These are phyloP conservation scores for Cordyceps pruinosa DNA, from an alignment of 2,329 filamentous ascomycete genomes.

Conservation along the genomic window DNA sequence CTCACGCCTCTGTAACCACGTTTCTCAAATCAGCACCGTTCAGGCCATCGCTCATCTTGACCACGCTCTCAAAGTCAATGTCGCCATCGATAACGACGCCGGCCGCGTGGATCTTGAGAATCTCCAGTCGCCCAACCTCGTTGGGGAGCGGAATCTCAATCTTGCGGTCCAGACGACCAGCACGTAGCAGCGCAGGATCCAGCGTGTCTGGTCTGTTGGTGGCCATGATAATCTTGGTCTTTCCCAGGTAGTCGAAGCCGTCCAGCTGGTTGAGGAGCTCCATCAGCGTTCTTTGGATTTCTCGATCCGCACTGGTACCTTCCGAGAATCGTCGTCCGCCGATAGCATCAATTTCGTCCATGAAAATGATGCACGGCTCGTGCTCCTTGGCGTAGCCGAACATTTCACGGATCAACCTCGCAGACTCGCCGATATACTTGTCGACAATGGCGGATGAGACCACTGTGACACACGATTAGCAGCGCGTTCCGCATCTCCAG, in stretches of 20 bases:
- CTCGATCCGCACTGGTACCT: conserved; percentile 92
- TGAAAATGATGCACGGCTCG: conserved; percentile 99
- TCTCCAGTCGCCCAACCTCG: conserved; percentile 91
- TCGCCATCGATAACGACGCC: conserved; percentile 87
- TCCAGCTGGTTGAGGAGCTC: conserved; percentile 97
- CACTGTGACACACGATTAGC: conserved; percentile 49
- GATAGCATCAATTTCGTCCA: conserved; percentile 99
- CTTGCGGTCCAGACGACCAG: conserved; percentile 91
- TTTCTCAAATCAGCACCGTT: conserved; percentile 97
- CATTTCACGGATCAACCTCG: conserved; percentile 96
- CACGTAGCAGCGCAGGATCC: conserved; percentile 85
- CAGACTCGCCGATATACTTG: conserved; percentile 99
- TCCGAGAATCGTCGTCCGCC: conserved; percentile 94
- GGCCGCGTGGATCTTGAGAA: conserved; percentile 92
- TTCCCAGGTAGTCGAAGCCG: conserved; percentile 97
- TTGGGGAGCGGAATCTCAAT: conserved; percentile 97
- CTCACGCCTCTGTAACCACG: conserved; percentile 96
- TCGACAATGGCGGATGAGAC: conserved; percentile 98
- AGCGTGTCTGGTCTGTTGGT: conserved; percentile 96
- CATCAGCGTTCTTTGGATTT: conserved; percentile 98
- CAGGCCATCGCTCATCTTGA: conserved; percentile 98
- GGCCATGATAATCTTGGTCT: conserved; percentile 99
- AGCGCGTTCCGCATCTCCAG: conserved; percentile 7
- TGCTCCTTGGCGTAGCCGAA: conserved; percentile 99
- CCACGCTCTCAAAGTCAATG: conserved; percentile 96